Evolutionary conservation across 345 rosid species (phyloP).

Genomic region (Eutrema yunnanense): DNA sequence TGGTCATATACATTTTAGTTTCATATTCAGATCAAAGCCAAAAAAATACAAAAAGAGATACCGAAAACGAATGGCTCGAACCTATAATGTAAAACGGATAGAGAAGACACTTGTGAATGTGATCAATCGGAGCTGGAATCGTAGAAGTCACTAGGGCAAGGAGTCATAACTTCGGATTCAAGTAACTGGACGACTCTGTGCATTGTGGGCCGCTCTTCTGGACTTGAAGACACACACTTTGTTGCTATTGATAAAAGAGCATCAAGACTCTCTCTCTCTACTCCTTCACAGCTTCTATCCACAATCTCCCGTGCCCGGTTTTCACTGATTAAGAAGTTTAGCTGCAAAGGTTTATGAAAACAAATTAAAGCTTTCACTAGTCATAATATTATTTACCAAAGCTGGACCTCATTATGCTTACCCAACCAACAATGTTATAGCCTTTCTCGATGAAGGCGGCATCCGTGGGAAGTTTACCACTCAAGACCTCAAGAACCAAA

Average conservation of each 20-base stretch:
- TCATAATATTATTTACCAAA: background rate
- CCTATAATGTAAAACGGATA: background rate
- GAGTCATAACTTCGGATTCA: constrained; percentile 92
- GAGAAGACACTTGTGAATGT: background rate
- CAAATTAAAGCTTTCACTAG: background rate
- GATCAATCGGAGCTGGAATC: constrained; percentile 78
- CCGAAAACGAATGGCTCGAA: constrained; percentile 13
- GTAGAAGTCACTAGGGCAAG: constrained; percentile 90
- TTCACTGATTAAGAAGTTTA: constrained; percentile 65
- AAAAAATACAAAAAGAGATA: constrained; percentile 1
- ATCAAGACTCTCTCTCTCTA: constrained; percentile 69
- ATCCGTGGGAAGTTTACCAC: constrained; percentile 94
- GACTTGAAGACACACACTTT: constrained; percentile 69
- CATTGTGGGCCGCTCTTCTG: constrained; percentile 90
- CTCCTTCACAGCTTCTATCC: constrained; percentile 64
- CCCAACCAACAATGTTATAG: constrained; percentile 95
- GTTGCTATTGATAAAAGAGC: constrained; percentile 72
- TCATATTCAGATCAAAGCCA: background rate
- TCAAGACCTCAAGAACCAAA: constrained; percentile 77
- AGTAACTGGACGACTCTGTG: constrained; percentile 88
- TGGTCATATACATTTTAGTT: constrained; percentile 15
- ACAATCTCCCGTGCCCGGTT: constrained; percentile 65
- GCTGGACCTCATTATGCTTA: constrained; percentile 24
- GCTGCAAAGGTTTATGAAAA: constrained; percentile 39
- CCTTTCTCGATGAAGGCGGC: constrained; percentile 93